Evolutionary conservation across 441 rosid species (phyloP), one percentile per base, ranked within the genome.

Genomic region (Brassica balearica): DNA sequence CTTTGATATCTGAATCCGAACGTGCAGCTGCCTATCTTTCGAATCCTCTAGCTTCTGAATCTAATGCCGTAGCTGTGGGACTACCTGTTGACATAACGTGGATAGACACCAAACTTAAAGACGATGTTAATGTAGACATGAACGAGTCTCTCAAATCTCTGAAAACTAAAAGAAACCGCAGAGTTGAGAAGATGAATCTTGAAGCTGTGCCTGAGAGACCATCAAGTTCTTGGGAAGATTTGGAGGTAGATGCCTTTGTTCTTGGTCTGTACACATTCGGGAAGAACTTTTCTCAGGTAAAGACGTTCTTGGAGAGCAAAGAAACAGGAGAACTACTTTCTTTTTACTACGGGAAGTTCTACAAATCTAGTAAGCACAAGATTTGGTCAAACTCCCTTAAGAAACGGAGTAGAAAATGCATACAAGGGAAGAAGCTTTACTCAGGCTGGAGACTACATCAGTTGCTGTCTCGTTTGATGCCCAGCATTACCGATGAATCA

Each of bases 251-350:
- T 74, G 53, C 77, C 22, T 88, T 92, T 77, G 84, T 88, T 71
- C 92, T 90, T 82, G 93, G 94, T 17, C 79, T 92, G 27, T 91
- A 89, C 73, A 81, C 92, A 68, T 91, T 89, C 27, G 89, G 94
- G 71, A 92, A 91, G 80, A 85, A 84, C 76, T 86, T 92, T 81
- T 46, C 22, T 56, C 86, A 64, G 81, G 73, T 89, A 14, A 81
- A 83, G 76, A 80, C 71, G 73, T 87, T 92, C 56, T 67, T 91
- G 14, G 89, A 68, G 73, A 84, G 77, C 51, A 91, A 91, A 77
- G 80, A 46, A 71, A 85, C 87, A 82, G 94, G 92, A 68, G 92
- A 89, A 1, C 59, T 91, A 70, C 53, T 91, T 74, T 82, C 86
- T 20, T 91, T 85, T 83, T 92, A 91, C 79, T 92, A 91, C 23